phyloP scores from a whole-genome alignment of 768 basidiomycete species.

The Termitomyces sp. region DNA sequence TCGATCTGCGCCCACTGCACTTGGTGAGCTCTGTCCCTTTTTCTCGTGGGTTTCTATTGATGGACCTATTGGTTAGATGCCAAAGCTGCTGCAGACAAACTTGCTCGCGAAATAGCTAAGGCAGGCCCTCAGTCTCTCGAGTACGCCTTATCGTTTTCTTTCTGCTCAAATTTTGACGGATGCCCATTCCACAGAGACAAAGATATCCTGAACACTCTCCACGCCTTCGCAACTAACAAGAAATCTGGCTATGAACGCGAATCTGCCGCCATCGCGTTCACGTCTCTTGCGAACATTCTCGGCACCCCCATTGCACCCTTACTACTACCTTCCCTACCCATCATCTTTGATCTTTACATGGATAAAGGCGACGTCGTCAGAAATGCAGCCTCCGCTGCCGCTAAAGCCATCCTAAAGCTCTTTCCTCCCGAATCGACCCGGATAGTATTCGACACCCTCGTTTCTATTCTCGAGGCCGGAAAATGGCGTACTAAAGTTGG shows the following conservation, averaged over 20 bases:
- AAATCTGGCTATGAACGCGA: slow-evolving; percentile 89
- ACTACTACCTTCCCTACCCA: slow-evolving; percentile 71
- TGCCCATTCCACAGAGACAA: slow-evolving; percentile 42
- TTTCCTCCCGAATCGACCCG: slow-evolving; percentile 81
- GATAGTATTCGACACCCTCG: slow-evolving; percentile 63
- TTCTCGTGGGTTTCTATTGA: slow-evolving; percentile 2
- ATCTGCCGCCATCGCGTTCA: slow-evolving; percentile 78
- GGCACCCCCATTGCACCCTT: slow-evolving; percentile 71
- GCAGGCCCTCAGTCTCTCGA: slow-evolving; percentile 56
- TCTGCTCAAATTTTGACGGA: background rate
- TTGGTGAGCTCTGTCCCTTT: slow-evolving; percentile 34
- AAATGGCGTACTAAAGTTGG: slow-evolving; percentile 98
- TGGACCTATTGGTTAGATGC: slow-evolving; percentile 53
- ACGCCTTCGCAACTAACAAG: slow-evolving; percentile 72
- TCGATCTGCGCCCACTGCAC: slow-evolving; percentile 57
- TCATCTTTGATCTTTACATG: slow-evolving; percentile 81
- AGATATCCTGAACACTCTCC: slow-evolving; percentile 59
- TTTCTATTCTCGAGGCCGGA: slow-evolving; percentile 72
- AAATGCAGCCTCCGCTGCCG: slow-evolving; percentile 70
- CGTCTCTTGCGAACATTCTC: slow-evolving; percentile 65
- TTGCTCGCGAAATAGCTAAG: slow-evolving; percentile 70
- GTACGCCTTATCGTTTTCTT: slow-evolving; percentile 31
- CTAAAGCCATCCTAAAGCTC: slow-evolving; percentile 80
- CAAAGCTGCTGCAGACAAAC: slow-evolving; percentile 76
- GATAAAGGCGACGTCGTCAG: slow-evolving; percentile 95